These are phyloP conservation scores for Gaeumannomyces sp. DNA, from an alignment of 2,329 filamentous ascomycete genomes.

Conservation along the genomic window DNA sequence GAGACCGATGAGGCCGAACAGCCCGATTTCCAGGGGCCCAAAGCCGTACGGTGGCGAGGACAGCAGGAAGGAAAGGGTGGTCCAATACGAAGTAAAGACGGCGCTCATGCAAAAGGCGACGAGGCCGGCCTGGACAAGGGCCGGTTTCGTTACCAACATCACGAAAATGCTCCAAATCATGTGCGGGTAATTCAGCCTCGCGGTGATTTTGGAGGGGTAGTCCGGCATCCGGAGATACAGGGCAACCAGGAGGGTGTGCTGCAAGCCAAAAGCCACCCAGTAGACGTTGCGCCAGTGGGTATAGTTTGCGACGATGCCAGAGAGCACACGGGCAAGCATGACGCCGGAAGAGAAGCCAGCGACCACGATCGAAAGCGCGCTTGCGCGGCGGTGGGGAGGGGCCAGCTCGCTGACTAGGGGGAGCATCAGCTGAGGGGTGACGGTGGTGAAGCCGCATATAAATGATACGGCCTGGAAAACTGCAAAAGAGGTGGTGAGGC, in stretches of 20 bases:
- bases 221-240: slow-evolving; percentile 74
- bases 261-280: slow-evolving; percentile 68
- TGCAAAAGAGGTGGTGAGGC: slow-evolving; percentile 57
- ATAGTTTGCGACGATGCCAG: slow-evolving; percentile 68
- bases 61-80: slow-evolving; percentile 72
- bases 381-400: slow-evolving; percentile 59
- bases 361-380: slow-evolving; percentile 66
- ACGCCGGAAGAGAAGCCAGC: slow-evolving; percentile 71
- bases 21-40: slow-evolving; percentile 60
- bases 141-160: slow-evolving; percentile 58
- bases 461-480: slow-evolving; percentile 67
- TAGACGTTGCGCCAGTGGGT: slow-evolving; percentile 72
- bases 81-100: slow-evolving; percentile 49
- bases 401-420: slow-evolving; percentile 75
- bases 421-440: slow-evolving; percentile 75
- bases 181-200: slow-evolving; percentile 53
- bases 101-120: slow-evolving; percentile 55
- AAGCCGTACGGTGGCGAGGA: slow-evolving; percentile 64
- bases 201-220: slow-evolving; percentile 69
- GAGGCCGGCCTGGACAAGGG: slow-evolving; percentile 63
- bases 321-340: slow-evolving; percentile 67
- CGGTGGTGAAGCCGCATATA: slow-evolving; percentile 68
- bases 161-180: slow-evolving; percentile 59
- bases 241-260: slow-evolving; percentile 58
- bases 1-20: slow-evolving; percentile 75